Evolutionary conservation across 169 alveolate genomes (phyloP).

Genomic region (Eimeria necatrix): DNA sequence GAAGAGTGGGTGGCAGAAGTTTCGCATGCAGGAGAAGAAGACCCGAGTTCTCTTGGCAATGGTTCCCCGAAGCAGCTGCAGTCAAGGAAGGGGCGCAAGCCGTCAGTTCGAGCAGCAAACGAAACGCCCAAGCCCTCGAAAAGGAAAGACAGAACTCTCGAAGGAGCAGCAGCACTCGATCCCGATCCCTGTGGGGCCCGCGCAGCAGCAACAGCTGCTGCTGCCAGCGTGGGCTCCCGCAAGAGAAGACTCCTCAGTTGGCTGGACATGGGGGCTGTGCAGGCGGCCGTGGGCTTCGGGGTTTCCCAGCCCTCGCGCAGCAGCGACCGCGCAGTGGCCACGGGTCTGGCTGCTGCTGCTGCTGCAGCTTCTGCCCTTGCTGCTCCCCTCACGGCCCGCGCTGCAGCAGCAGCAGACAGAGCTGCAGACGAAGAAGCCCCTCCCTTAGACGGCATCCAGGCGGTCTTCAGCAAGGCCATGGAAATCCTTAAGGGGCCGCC

Average conservation of each 20-base stretch:
- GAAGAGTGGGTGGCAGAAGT: slow-evolving; percentile 36
- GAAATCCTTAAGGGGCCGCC: neutral
- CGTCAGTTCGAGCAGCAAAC: neutral
- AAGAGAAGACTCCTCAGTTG: slow-evolving; percentile 16
- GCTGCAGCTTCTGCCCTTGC: slow-evolving; percentile 47
- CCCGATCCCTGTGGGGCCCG: no score
- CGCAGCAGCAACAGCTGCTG: slow-evolving; percentile 9
- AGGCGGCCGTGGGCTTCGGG: neutral
- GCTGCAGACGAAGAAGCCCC: neutral
- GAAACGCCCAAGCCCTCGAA: neutral
- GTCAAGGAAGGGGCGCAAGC: neutral
- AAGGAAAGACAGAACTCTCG: neutral
- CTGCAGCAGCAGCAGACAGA: slow-evolving; percentile 6
- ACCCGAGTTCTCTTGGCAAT: neutral
- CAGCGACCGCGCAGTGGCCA: slow-evolving; percentile 39
- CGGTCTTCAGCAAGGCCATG: neutral
- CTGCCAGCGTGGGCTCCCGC: neutral
- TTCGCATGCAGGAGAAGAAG: neutral
- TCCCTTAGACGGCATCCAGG: slow-evolving; percentile 1
- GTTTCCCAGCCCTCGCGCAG: neutral
- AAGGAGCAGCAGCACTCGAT: neutral
- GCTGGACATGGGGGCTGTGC: slow-evolving; percentile 21
- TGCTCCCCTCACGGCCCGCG: neutral
- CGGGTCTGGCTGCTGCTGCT: slow-evolving; percentile 53
- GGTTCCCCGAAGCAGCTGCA: neutral